These are phyloP conservation scores for Lasiosphaeria miniovina DNA, from an alignment of 495 filamentous ascomycete genomes.

Conservation along the genomic window DNA sequence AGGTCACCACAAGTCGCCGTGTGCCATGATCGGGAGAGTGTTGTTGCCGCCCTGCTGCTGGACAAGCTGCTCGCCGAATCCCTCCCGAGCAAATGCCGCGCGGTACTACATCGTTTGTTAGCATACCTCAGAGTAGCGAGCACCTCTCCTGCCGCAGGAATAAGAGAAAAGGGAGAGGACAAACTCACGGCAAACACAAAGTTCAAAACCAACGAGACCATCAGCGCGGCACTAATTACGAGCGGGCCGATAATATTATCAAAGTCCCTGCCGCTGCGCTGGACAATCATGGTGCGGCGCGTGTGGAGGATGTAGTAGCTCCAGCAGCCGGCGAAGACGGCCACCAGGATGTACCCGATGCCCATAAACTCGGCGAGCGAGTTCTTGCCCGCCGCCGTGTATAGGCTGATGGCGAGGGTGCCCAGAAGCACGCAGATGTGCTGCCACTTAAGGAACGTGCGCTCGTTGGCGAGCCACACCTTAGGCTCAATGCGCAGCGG, in stretches of 20 bases:
- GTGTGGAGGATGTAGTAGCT: conserved; percentile 78
- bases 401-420: conserved; percentile 75
- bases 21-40: no score
- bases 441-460: conserved; percentile 97
- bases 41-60: no score
- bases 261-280: conserved; percentile 86
- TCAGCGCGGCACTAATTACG: conserved; percentile 75
- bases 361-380: conserved; percentile 72
- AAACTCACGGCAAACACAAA: conserved; percentile 67
- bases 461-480: conserved; percentile 97
- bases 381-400: conserved; percentile 72
- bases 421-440: conserved; percentile 86
- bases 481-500: conserved; percentile 91
- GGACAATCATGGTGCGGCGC: conserved; percentile 72
- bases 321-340: conserved; percentile 80
- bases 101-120: conserved; percentile 26
- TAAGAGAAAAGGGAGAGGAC: no score
- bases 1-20: no score
- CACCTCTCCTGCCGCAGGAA: not conserved
- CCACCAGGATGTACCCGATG: conserved; percentile 76
- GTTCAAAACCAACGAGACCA: conserved; percentile 77
- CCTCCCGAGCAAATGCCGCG: conserved; percentile 21
- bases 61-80: not conserved
- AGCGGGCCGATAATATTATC: conserved; percentile 83
- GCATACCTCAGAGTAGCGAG: not conserved